Conservation (phyloP, 331 rosid genomes). For the Stylosanthes scabra region DNA sequence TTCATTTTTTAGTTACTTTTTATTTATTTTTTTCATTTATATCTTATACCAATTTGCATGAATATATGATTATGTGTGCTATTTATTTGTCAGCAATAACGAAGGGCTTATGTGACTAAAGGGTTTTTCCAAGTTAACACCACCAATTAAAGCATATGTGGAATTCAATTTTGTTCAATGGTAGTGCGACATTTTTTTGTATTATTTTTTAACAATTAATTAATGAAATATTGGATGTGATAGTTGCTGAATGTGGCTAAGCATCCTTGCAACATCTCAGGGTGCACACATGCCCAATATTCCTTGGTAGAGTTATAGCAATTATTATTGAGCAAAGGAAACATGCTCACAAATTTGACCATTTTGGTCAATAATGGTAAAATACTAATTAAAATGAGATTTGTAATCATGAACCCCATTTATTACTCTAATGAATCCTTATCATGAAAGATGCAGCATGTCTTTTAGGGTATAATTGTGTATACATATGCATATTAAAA, state of each 20-base stretch:
- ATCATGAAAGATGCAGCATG: conserved; percentile 18
- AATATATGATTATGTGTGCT: not conserved
- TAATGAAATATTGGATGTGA: conserved; percentile 21
- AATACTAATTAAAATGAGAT: not conserved
- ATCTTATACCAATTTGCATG: conserved; percentile 7
- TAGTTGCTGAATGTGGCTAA: conserved; percentile 23
- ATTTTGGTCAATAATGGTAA: conserved; percentile 23
- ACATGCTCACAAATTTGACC: conserved; percentile 5
- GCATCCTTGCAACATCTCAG: not conserved
- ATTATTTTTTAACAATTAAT: not conserved
- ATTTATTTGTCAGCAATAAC: conserved; percentile 14
- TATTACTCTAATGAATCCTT: conserved; percentile 20
- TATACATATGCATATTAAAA: too few species aligned
- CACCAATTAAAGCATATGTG: not conserved
- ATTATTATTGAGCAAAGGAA: not conserved
- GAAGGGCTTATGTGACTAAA: conserved; percentile 1
- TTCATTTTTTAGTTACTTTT: conserved; percentile 14
- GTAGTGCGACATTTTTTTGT: not conserved
- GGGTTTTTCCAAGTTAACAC: not conserved
- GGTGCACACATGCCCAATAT: not conserved
- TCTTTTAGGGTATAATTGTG: conserved; percentile 1
- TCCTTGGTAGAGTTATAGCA: not conserved
- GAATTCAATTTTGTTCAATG: not conserved
- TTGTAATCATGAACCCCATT: not conserved
- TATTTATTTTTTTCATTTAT: conserved; percentile 12